Evolutionary conservation across 2,329 filamentous ascomycete species (phyloP), one percentile per base, ranked within the genome.

Genomic region (Dothideomycetidae sp.): DNA sequence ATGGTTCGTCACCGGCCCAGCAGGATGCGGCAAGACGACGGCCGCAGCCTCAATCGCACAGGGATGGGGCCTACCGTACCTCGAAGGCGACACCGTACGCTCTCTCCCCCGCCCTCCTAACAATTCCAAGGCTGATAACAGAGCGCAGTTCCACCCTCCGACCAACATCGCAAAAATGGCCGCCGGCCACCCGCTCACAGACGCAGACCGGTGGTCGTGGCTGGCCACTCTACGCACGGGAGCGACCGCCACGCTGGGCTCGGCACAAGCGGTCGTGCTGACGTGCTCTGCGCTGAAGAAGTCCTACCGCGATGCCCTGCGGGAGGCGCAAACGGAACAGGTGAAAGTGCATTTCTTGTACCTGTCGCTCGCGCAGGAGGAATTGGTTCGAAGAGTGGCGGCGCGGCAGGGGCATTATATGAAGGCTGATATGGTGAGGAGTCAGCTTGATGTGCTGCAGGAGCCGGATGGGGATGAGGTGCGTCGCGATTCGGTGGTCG

Each of bases 131-230:
- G 17, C 41, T 43, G 5, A 43, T 32, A 15, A 21, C 10, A 7
- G 19, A 29, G 5, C 21, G 1, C 30, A 68, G 64, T 67, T 59
- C 48, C 67, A 71, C 49, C 64, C 66, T 2, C 55, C 58, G 23
- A 52, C 57, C 9, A 67, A 69, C 42, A 62, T 69, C 21, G 78
- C 86, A 38, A 98, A 96, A 62, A 98, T 98, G 90, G 69, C 72
- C 53, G 70, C 69, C 48, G 83, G 83, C 48, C 77, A 75, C 40
- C 85, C 90, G 2, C 69, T 98, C 23, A 93, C 81, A 39, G 90
- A 98, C 54, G 78, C 77, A 42, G 90, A 98, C 61, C 80, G 90
- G 46, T 96, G 90, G 90, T 88, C 94, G 64, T 98, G 90, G 90
- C 75, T 98, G 12, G 64, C 66, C 38, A 47, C 57, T 5, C 57